Evolutionary conservation across 176 grass and related monocot genomes (phyloP).

Genomic region (Zoysia pacifica): DNA sequence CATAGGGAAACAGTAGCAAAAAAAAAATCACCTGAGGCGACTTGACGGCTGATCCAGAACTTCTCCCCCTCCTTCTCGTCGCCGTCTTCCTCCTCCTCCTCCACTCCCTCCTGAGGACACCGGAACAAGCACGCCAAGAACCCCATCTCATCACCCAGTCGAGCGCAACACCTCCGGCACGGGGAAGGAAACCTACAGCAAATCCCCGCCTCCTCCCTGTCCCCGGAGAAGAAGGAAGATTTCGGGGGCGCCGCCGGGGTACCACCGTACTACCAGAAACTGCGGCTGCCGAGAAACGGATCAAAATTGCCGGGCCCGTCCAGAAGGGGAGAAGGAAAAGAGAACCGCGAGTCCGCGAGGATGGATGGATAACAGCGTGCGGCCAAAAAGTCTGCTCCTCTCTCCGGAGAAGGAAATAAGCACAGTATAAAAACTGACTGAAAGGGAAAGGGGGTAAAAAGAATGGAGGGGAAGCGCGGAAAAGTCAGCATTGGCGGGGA

Average conservation of each 20-base stretch:
- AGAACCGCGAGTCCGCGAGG: background rate
- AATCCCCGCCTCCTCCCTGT: background rate
- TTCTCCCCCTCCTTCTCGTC: conserved; percentile 22
- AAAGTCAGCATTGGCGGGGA: conserved; percentile 43
- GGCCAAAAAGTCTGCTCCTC: conserved; percentile 33
- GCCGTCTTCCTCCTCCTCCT: conserved; percentile 1
- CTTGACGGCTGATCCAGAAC: conserved; percentile 29
- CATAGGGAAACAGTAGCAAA: background rate
- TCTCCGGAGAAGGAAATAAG: background rate
- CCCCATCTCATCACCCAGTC: conserved; percentile 44
- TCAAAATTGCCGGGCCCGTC: conserved; percentile 19
- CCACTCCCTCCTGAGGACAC: conserved; percentile 13
- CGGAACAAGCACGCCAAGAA: conserved; percentile 54
- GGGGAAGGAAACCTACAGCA: background rate
- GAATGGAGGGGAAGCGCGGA: background rate
- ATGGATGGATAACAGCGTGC: conserved; percentile 30
- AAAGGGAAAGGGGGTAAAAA: conserved; percentile 16
- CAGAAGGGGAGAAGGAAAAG: background rate
- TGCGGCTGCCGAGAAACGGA: conserved; percentile 9
- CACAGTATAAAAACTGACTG: conserved; percentile 2
- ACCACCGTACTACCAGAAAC: background rate
- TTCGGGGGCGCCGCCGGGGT: background rate
- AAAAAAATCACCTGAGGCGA: conserved; percentile 43
- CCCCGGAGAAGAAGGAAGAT: background rate
- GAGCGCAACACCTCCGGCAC: background rate